Evolutionary conservation across 1,284 basidiomycete genomes (phyloP).

Genomic region (Papiliotrema laurentii): DNA sequence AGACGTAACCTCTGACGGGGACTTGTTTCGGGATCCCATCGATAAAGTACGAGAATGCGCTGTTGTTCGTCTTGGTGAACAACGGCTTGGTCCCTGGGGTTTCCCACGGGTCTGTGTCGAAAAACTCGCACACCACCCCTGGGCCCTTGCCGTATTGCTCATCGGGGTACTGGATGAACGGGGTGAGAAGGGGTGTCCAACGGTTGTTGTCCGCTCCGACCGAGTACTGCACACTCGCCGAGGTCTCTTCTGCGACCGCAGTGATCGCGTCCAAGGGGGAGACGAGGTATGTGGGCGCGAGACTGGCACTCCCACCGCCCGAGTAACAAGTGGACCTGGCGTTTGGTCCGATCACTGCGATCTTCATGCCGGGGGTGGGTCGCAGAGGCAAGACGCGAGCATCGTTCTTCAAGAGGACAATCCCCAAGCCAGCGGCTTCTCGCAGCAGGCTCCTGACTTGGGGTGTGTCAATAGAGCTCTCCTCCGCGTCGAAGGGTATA

Average conservation of each 20-base stretch:
- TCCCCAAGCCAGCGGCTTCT: slow-evolving; percentile 59
- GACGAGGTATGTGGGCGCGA: slow-evolving; percentile 67
- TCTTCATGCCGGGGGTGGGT: slow-evolving; percentile 53
- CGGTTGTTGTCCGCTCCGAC: slow-evolving; percentile 16
- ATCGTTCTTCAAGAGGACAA: slow-evolving; percentile 53
- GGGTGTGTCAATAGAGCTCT: slow-evolving; percentile 34
- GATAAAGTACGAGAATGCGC: slow-evolving; percentile 24
- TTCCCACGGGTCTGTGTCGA: slow-evolving; percentile 13
- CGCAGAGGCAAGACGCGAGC: slow-evolving; percentile 17
- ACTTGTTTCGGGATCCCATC: slow-evolving; percentile 28
- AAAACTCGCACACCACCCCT: slow-evolving; percentile 1
- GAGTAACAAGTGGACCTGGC: slow-evolving; percentile 63
- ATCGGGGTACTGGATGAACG: slow-evolving; percentile 5
- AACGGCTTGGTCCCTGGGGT: slow-evolving; percentile 9
- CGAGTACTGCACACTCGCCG: slow-evolving; percentile 16
- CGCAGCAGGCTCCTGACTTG: slow-evolving; percentile 54
- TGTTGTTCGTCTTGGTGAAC: slow-evolving; percentile 24
- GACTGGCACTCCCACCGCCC: slow-evolving; percentile 69
- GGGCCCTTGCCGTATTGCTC: neutral
- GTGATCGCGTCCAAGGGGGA: slow-evolving; percentile 66
- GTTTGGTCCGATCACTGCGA: slow-evolving; percentile 72
- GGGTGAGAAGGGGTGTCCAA: slow-evolving; percentile 8
- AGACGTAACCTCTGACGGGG: slow-evolving; percentile 23
- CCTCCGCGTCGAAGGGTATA: slow-evolving; percentile 74
- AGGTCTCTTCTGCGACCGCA: slow-evolving; percentile 12